Evolutionary conservation across 805 yeast genomes (phyloP).

Genomic region (Wickerhamiella kurtzmanii): DNA sequence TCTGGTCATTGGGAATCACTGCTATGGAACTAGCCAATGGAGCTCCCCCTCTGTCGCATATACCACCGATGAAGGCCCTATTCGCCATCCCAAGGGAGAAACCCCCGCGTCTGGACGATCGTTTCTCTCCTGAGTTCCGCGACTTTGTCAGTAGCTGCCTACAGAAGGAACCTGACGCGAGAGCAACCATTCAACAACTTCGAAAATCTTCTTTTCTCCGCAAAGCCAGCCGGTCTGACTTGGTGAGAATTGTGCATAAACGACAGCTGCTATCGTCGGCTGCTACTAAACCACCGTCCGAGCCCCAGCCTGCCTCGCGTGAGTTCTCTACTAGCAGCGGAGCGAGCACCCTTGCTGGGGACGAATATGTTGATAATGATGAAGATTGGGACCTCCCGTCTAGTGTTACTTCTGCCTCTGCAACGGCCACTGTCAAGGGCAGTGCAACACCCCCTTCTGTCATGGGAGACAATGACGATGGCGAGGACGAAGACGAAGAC

Average conservation of each 20-base stretch:
- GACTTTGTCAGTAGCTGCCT: slow-evolving; percentile 61
- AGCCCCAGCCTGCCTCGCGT: background rate
- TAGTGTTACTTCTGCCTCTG: background rate
- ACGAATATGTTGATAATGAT: slow-evolving; percentile 1
- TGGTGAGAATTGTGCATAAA: slow-evolving; percentile 12
- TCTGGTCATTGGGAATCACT: slow-evolving; percentile 73
- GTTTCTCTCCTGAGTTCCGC: slow-evolving; percentile 39
- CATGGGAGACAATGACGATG: too few species aligned
- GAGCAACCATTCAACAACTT: slow-evolving; percentile 54
- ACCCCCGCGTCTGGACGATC: slow-evolving; percentile 31
- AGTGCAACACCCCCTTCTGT: too few species aligned
- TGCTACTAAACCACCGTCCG: background rate
- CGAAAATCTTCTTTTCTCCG: slow-evolving; percentile 49
- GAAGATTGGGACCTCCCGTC: background rate
- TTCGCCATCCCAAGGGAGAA: slow-evolving; percentile 37
- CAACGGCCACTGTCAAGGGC: background rate
- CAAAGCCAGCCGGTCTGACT: slow-evolving; percentile 10
- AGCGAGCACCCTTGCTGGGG: slow-evolving; percentile 3
- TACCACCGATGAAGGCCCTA: slow-evolving; percentile 41
- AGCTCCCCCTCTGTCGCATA: slow-evolving; percentile 51
- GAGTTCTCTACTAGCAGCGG: background rate
- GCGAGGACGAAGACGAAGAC: slow-evolving; percentile 22
- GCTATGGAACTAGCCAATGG: slow-evolving; percentile 60
- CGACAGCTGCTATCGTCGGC: slow-evolving; percentile 2
- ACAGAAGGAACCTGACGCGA: slow-evolving; percentile 47